Evolutionary conservation across 805 yeast genomes (phyloP).

Genomic region (Wickerhamomyces bisporus): DNA sequence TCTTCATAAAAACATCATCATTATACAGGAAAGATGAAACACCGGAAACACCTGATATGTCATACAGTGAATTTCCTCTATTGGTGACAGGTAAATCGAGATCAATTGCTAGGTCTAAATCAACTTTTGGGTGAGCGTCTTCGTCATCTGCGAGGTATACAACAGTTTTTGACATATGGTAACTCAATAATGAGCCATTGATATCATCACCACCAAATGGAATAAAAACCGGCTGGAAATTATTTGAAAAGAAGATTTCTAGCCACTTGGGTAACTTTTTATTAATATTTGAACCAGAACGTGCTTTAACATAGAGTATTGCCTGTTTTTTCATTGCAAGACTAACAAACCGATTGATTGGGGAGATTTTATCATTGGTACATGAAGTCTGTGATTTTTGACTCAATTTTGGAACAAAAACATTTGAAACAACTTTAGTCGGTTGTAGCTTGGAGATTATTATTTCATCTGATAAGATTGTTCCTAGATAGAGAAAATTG

Average conservation of each 20-base stretch:
- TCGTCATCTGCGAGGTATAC: conserved; percentile 8
- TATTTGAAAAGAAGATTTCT: conserved; percentile 7
- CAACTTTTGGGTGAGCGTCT: conserved; percentile 4
- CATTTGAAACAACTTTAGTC: background rate
- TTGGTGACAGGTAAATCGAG: conserved; percentile 10
- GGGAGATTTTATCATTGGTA: conserved; percentile 17
- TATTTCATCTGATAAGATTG: conserved; percentile 3
- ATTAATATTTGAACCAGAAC: conserved; percentile 8
- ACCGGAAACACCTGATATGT: conserved; percentile 11
- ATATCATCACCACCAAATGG: background rate
- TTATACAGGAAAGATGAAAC: conserved; percentile 10
- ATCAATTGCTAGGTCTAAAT: conserved; percentile 1
- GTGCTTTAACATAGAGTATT: conserved; percentile 9
- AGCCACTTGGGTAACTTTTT: conserved; percentile 15
- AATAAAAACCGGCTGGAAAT: conserved; percentile 9
- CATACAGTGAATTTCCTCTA: conserved; percentile 5
- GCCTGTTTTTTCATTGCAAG: conserved; percentile 3
- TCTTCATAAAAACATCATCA: conserved; percentile 8
- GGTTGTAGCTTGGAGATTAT: background rate
- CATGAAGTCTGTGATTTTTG: conserved; percentile 9
- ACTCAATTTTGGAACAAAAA: conserved; percentile 5
- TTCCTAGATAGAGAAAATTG: conserved; percentile 9
- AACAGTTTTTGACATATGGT: too few species aligned
- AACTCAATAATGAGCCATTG: too few species aligned
- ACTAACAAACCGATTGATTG: conserved; percentile 13